Evolutionary conservation across 176 grass and related monocot genomes (phyloP).

Genomic region (Paspalum notatum): DNA sequence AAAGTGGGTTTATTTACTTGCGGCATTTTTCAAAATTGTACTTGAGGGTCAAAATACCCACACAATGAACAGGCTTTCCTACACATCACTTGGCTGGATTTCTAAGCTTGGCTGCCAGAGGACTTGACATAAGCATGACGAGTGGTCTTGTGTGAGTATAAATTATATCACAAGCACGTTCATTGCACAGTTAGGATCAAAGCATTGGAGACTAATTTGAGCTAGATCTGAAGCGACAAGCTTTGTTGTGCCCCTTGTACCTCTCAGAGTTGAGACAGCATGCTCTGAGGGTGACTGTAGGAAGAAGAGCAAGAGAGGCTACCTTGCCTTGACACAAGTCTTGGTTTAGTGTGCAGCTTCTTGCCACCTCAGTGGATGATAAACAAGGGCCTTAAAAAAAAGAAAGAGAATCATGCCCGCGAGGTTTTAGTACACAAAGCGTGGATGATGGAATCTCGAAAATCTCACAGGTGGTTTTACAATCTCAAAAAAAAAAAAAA

Average conservation of each 20-base stretch:
- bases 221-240: neutral
- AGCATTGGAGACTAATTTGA: neutral
- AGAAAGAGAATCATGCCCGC: neutral
- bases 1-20: too few species aligned
- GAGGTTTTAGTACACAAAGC: neutral
- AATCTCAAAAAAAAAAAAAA: neutral
- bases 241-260: neutral
- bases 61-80: too few species aligned
- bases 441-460: neutral
- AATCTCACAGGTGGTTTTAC: neutral
- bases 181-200: neutral
- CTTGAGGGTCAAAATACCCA: too few species aligned
- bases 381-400: neutral
- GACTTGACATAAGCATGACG: too few species aligned
- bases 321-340: neutral
- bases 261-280: neutral
- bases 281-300: neutral
- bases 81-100: too few species aligned
- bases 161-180: neutral
- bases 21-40: too few species aligned
- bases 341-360: neutral
- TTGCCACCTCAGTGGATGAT: neutral
- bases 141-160: neutral
- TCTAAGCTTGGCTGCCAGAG: too few species aligned
- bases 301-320: slow-evolving; percentile 14